Evolutionary conservation across 805 yeast genomes (phyloP), one percentile per base, ranked within the genome.

Genomic region (Yarrowia sp.): DNA sequence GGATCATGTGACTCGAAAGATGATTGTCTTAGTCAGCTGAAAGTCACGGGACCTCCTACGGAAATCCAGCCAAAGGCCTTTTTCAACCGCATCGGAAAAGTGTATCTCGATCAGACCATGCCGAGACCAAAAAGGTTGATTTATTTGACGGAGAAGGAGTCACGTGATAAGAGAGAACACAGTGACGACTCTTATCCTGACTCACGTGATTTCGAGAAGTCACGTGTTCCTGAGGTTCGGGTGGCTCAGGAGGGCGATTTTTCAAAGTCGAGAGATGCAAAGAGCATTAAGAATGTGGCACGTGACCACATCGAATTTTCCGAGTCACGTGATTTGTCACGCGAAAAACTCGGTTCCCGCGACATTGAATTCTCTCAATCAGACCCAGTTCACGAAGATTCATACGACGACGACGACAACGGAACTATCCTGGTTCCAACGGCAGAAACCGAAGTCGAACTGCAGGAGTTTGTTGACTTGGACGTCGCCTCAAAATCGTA

Each of bases 331-430:
- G 36, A 32, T 8, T 5, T 4, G 3, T 31, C 35, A 31, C 35
- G 35, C 14, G 35, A 7, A 3, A 13, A 14, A 9, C 16, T 14
- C 19, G 18, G 4, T 6, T n/a, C 27, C 5, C 19, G 29, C 9
- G 47, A 25, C 19, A 24, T 27, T 5, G n/a, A 16, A 4, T 27
- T 18, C n/a, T 29, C 51, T 18, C 8, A 8, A 2, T 9, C 38
- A 2, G 38, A 31, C 10, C 55, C 55, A 10, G 14, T 31, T 3
- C 27, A 31, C 8, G 55, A 47, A 47, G 55, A 47, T n/a, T 8
- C 36, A 2, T 47, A 47, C 24, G 55, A 47, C 16, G 55, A 47
- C 19, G 36, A 47, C 55, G 55, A 47, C 18, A 47, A 47, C 19
- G 55, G 55, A 7, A 47, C 38, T 4, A 31, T 47, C 12, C 16